phyloP scores from a whole-genome alignment of 2,329 filamentous ascomycete species.

The Microsporum ferrugineum region DNA sequence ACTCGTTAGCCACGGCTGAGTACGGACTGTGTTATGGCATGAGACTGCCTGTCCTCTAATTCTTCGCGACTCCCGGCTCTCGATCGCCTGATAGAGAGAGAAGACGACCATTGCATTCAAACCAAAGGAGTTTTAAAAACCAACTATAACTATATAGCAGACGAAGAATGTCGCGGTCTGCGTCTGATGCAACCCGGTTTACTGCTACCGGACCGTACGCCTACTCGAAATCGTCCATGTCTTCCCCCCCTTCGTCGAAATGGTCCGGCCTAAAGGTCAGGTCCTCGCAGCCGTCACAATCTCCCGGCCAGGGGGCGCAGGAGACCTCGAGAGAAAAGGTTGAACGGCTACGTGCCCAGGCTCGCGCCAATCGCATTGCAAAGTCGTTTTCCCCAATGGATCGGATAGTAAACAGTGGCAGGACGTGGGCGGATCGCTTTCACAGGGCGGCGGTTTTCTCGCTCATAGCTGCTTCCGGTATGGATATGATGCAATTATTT shows the following conservation, averaged over 20 bases:
- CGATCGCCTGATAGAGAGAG: neutral
- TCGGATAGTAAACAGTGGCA: conserved; percentile 41
- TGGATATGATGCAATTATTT: conserved; percentile 9
- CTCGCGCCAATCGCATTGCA: conserved; percentile 53
- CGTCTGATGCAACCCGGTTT: conserved; percentile 41
- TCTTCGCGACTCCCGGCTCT: neutral
- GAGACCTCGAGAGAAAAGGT: conserved; percentile 63
- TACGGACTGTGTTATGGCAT: neutral
- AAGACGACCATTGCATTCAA: too few relatives aligned
- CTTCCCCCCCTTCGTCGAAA: conserved; percentile 13
- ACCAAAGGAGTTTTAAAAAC: neutral
- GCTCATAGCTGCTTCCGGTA: conserved; percentile 52
- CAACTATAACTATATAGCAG: neutral
- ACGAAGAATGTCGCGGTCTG: conserved; percentile 34
- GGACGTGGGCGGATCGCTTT: conserved; percentile 48
- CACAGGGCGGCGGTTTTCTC: conserved; percentile 50
- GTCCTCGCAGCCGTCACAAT: conserved; percentile 11
- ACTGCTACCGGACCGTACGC: conserved; percentile 41
- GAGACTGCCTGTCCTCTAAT: neutral
- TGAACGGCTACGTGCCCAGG: conserved; percentile 54
- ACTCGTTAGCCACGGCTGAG: neutral
- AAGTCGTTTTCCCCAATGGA: conserved; percentile 48
- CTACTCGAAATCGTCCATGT: conserved; percentile 30
- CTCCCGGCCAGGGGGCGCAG: conserved; percentile 12
- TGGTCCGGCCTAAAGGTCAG: conserved; percentile 14